These are phyloP conservation scores for Quercus phellos DNA, from an alignment of 331 rosid species.

Conservation along the genomic window DNA sequence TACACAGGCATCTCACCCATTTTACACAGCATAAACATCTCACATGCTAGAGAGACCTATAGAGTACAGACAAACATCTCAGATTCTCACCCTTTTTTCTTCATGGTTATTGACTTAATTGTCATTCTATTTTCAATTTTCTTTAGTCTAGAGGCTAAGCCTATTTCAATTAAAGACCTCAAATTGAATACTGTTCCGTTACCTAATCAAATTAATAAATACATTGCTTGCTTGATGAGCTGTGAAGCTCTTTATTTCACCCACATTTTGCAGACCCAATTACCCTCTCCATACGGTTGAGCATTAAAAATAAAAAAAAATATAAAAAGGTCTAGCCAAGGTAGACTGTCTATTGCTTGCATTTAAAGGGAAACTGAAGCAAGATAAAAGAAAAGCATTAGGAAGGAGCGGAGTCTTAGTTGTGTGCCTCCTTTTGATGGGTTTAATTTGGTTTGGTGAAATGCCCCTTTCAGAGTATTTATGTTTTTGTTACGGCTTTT, in stretches of 20 bases:
- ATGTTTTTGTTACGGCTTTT: not conserved
- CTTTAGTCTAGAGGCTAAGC: not conserved
- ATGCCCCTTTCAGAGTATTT: conserved; percentile 26
- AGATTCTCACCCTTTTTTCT: too few relatives aligned
- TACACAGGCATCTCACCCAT: not conserved
- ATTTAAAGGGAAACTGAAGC: conserved; percentile 31
- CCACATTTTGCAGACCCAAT: not conserved
- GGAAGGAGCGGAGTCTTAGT: conserved; percentile 18
- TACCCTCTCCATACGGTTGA: conserved; percentile 10
- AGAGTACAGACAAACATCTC: not conserved
- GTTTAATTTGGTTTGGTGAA: conserved; percentile 26
- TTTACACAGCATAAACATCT: not conserved
- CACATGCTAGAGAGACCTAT: not conserved
- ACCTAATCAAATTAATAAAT: conserved; percentile 1
- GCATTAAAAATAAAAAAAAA: not conserved
- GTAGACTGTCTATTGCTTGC: conserved; percentile 35
- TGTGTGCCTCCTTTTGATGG: conserved; percentile 6
- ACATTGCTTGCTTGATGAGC: conserved; percentile 11
- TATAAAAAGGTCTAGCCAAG: conserved; percentile 1
- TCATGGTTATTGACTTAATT: not conserved
- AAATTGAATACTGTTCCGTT: not conserved
- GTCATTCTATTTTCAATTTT: not conserved
- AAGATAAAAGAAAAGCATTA: conserved; percentile 15
- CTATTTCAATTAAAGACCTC: not conserved
- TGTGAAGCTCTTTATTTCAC: conserved; percentile 9